A percentile compares a stretch with the other conserved stretches of the same genome.
Evolutionary conservation across 2,329 filamentous ascomycete genomes (phyloP).

Genomic region (Fusarium falciforme): DNA sequence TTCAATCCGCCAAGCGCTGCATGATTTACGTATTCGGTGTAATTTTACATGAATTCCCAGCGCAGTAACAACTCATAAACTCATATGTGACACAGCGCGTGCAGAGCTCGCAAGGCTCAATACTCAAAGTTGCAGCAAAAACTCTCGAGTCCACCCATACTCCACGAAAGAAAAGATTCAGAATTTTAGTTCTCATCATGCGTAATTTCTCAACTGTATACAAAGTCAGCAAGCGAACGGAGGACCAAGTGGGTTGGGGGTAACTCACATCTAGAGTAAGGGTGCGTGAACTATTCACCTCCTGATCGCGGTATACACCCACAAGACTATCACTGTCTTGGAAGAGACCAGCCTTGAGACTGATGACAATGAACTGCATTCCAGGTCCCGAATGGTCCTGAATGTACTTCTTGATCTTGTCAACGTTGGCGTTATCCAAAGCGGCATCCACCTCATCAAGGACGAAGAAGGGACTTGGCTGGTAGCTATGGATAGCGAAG

Average conservation of each 20-base stretch:
- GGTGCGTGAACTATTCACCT: constrained; percentile 89
- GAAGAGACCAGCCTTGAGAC: constrained; percentile 93
- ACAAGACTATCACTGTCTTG: constrained; percentile 96
- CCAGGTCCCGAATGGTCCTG: constrained; percentile 92
- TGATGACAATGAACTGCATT: constrained; percentile 99
- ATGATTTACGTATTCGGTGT: background rate
- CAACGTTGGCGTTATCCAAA: constrained; percentile 97
- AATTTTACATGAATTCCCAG: background rate
- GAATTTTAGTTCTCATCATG: constrained; percentile 32
- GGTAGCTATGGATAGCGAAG: constrained; percentile 96
- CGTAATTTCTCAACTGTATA: constrained; percentile 50
- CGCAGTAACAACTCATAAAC: constrained; percentile 13
- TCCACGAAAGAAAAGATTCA: constrained; percentile 9
- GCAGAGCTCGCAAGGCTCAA: constrained; percentile 2
- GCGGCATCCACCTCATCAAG: constrained; percentile 98
- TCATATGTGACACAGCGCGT: constrained; percentile 9
- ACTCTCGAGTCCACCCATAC: constrained; percentile 6
- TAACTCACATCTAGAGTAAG: constrained; percentile 92
- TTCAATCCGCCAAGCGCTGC: background rate
- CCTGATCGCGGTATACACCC: constrained; percentile 94
- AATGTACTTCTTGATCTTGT: constrained; percentile 96
- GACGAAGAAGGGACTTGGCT: constrained; percentile 96
- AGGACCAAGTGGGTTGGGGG: background rate
- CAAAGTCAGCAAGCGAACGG: constrained; percentile 13
- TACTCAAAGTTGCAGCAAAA: constrained; percentile 7